Base-by-base conservation (phyloP, 1,284 basidiomycete genomes). In the Trametes polyzona region DNA sequence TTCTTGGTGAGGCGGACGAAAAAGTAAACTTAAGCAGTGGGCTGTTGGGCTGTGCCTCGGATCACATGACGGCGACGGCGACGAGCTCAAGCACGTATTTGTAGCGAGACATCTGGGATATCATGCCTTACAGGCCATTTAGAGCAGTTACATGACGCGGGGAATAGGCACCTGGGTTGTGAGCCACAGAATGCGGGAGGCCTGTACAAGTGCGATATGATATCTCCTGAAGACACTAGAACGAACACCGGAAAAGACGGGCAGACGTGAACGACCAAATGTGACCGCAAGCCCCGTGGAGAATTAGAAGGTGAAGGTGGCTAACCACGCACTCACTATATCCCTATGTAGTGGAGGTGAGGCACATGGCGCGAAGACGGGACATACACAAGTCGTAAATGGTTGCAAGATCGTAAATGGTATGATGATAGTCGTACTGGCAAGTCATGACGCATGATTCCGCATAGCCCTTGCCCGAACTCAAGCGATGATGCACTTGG, bases 401-500 rank as follows among this genome's bases (percentile, higher is more conserved):
- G 67, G 65, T 64, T 68, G 68, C 69, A 70, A 67, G 63, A 67
- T 71, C 67, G 66, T 70, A 69, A 69, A 69, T 71, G 68, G 68
- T 70, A 68, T 69, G 67, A 60, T 63, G 65, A 57, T 63, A 57
- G 60, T 66, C 65, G 63, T 66, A 60, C 58, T 65, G 62, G 56
- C 56, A 37, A 47, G 48, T 59, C 62, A 53, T 58, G 65, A 59
- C 52, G 58, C 62, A 53, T 58, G 65, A 59, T 53, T 62, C 58
- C 48, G 59, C 52, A 37, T 35, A 30, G 44, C 55, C 37, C 52
- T 44, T 42, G 37, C 32, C 33, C 23, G 48, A 41, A 29, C 51
- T 85, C 77, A 92, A 76, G 86, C 90, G 73, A 92, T 81, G 68
- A 92, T 83, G 79, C 90, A 92, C 64, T 74, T 75, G 57, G 53